These are phyloP conservation scores for Camellia sinensis DNA, from an alignment of 148 eudicot species.

Conservation along the genomic window DNA sequence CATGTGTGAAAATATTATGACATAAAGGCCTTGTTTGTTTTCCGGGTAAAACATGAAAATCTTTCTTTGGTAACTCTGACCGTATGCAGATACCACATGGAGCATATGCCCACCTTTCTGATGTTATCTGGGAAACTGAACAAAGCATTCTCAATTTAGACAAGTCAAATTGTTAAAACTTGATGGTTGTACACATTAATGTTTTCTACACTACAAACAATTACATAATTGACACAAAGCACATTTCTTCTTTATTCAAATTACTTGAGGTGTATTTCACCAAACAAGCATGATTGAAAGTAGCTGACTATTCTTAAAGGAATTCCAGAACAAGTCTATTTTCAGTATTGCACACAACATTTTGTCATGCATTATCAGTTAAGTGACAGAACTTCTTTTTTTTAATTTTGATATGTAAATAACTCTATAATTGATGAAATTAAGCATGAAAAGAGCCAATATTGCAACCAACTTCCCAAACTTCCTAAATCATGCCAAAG, in stretches of 20 bases:
- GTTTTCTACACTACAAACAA: neutral
- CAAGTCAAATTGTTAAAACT: conserved; percentile 1
- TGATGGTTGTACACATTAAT: neutral
- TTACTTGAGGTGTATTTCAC: neutral
- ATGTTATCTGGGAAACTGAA: neutral
- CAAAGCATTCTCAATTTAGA: neutral
- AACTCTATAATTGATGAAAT: neutral
- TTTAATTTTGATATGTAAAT: neutral
- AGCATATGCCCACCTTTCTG: neutral
- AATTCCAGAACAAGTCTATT: neutral
- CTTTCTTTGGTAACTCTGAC: neutral
- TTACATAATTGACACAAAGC: neutral
- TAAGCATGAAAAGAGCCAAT: neutral
- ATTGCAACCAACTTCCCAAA: neutral
- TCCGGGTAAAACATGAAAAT: neutral
- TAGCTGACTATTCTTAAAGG: neutral
- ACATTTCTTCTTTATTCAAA: neutral
- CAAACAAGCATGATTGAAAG: neutral
- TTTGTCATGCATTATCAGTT: neutral
- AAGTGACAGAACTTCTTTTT: neutral
- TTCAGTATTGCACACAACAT: neutral
- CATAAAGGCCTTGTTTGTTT: neutral
- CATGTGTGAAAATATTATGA: neutral
- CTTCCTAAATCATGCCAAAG: conserved; percentile 2
- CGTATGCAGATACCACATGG: neutral